Base-by-base conservation (phyloP, 352 stramenopile species). In the Thalassiosira mediterranea region DNA sequence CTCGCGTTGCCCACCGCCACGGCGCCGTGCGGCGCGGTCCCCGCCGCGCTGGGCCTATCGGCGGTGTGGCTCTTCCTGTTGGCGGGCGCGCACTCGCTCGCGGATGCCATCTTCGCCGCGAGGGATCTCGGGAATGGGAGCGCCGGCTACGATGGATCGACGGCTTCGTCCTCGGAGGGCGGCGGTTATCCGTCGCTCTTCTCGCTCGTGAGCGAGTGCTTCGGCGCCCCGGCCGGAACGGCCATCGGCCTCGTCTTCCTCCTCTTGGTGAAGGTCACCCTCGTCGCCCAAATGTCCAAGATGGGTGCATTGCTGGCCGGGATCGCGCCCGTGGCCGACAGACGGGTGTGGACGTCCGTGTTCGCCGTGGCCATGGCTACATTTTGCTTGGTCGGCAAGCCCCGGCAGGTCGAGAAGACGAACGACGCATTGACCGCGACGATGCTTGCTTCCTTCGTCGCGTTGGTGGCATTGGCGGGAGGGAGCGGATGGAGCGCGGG, bases 1-100 rank as follows among this genome's bases (percentile, higher is more conserved):
- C 62, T 88, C 1, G 81, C 72, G 2, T 37, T 88, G 10, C 81
- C 81, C 0, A 57, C 60, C 5, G 73, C 79, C 4, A 76, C 70
- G 1, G 49, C 61, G 38, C 76, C 76, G 4, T 68, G 47, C 49
- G 81, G 81, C n/a, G 69, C 58, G 38, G 65, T 19, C 23, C 76
- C 72, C 21, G 53, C 76, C 3, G 73, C 58, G 26, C 8, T 73
- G 17, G 67, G 62, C 25, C 34, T 88, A 17, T n/a, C 79, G 15
- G 48, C 8, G 17, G 69, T 77, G 28, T 88, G 81, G 81, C 17
- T 60, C 2, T 86, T 69, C 66, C 49, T 88, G 1, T 34, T 80
- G 1, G 62, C 49, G 3, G 38, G 72, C 3, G 38, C 62, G 0
- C 25, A 68, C 17, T 76, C 66, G 19, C 34, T 76, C n/a, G 57